A percentile compares a stretch with the other conserved stretches of the same genome.
These are phyloP conservation scores for Ochetophila trinervis DNA, from an alignment of 306 rosid genomes.

Conservation along the genomic window DNA sequence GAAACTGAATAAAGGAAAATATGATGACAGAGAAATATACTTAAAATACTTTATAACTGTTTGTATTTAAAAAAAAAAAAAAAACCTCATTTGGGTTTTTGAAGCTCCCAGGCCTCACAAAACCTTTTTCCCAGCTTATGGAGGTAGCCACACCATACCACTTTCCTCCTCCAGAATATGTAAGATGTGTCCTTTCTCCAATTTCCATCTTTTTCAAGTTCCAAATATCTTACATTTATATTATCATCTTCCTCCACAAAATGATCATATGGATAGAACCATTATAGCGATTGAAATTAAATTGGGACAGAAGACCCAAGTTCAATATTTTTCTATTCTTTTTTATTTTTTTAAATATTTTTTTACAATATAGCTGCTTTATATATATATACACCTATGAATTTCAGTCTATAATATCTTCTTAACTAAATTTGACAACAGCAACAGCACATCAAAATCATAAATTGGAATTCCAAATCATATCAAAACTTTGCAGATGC, in stretches of 20 bases:
- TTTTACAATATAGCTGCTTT: no score
- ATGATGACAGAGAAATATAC: neutral
- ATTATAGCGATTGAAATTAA: neutral
- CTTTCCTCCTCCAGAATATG: no score
- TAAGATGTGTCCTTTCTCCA: no score
- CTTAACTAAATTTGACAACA: no score
- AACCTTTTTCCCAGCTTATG: neutral
- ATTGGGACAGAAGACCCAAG: no score
- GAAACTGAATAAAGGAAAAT: neutral
- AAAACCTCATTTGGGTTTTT: neutral
- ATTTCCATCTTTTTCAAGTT: neutral
- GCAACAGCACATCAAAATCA: neutral
- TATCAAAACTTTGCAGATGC: neutral
- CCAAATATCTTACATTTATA: neutral
- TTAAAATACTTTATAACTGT: neutral
- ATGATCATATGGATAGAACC: neutral
- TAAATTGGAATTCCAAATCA: neutral
- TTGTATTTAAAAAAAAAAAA: neutral
- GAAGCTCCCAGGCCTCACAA: neutral
- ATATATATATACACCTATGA: no score
- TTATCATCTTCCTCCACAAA: constrained; percentile 1
- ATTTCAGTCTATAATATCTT: no score
- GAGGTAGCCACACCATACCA: neutral
- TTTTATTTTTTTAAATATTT: no score
- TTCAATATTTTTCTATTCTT: no score